Evolutionary conservation across 257 asterid species (phyloP).

Genomic region (Penstemon davidsonii): DNA sequence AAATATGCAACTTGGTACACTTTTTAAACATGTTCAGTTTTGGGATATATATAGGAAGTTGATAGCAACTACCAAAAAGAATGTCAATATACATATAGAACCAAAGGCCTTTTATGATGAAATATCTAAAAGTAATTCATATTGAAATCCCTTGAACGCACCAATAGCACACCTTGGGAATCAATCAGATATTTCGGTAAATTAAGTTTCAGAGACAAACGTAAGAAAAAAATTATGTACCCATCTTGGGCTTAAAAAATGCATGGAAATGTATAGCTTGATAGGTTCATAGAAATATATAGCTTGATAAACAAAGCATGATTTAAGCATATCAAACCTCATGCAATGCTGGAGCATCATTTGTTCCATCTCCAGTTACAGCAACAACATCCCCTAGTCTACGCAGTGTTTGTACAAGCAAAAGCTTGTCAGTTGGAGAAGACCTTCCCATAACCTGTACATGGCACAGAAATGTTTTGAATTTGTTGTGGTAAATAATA

Average conservation of each 20-base stretch:
- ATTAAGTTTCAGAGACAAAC: background rate
- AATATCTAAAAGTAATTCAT: too few species aligned
- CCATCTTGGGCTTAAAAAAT: conserved; percentile 7
- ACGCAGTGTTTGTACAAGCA: conserved; percentile 88
- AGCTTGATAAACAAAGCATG: conserved; percentile 8
- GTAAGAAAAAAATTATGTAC: conserved; percentile 1
- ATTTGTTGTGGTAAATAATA: conserved; percentile 16
- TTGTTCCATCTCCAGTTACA: conserved; percentile 97
- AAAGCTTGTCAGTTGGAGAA: conserved; percentile 93
- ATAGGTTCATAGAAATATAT: background rate
- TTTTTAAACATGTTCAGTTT: background rate
- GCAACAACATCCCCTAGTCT: conserved; percentile 90
- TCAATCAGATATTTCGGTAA: background rate
- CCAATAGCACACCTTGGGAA: background rate
- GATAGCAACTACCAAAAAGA: too few species aligned
- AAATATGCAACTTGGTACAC: background rate
- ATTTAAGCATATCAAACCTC: conserved; percentile 54
- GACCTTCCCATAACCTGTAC: conserved; percentile 91
- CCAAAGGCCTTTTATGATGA: too few species aligned
- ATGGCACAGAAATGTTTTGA: conserved; percentile 27
- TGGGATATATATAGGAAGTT: too few species aligned
- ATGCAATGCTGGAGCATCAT: conserved; percentile 96
- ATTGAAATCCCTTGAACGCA: too few species aligned
- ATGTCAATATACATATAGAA: too few species aligned
- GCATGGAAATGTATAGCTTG: background rate